These are phyloP conservation scores for Hyaloraphidium curvatum DNA, from an alignment of 192 early-diverging fungal species.

Conservation along the genomic window DNA sequence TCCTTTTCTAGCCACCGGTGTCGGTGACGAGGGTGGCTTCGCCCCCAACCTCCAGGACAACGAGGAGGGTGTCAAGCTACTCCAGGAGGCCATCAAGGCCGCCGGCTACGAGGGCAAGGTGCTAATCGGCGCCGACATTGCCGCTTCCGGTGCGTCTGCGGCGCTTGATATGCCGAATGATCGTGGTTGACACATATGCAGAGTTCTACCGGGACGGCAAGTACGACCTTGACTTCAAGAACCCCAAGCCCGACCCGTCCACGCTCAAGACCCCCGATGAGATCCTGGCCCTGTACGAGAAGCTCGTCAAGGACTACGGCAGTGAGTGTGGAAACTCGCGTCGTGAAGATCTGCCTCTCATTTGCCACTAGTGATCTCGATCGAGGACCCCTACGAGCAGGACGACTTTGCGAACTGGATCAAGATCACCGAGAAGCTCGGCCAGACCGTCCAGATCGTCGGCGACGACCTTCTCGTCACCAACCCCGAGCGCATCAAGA, in stretches of 20 bases:
- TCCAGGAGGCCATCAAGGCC: slow-evolving; percentile 70
- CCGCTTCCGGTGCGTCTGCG: slow-evolving; percentile 47
- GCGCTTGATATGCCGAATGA: too few relatives aligned
- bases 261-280: slow-evolving; percentile 51
- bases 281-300: slow-evolving; percentile 69
- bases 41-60: slow-evolving; percentile 97
- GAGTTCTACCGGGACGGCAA: slow-evolving; percentile 95
- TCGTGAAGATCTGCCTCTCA: not conserved
- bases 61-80: slow-evolving; percentile 85
- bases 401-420: slow-evolving; percentile 91
- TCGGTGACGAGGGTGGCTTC: slow-evolving; percentile 99
- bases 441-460: slow-evolving; percentile 67
- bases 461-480: slow-evolving; percentile 97
- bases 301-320: slow-evolving; percentile 65
- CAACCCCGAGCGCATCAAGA: slow-evolving; percentile 81
- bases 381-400: slow-evolving; percentile 99
- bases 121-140: slow-evolving; percentile 92
- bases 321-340: slow-evolving; percentile 9
- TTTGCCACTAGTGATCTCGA: slow-evolving; percentile 47
- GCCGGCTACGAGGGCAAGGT: slow-evolving; percentile 96
- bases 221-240: slow-evolving; percentile 99
- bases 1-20: slow-evolving; percentile 58
- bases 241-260: slow-evolving; percentile 54
- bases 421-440: slow-evolving; percentile 42
- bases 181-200: not conserved